A percentile compares a stretch with the other conserved stretches of the same genome.
These are phyloP conservation scores for Diophrys appendiculata DNA, from an alignment of 73 alveolate species.

Conservation along the genomic window DNA sequence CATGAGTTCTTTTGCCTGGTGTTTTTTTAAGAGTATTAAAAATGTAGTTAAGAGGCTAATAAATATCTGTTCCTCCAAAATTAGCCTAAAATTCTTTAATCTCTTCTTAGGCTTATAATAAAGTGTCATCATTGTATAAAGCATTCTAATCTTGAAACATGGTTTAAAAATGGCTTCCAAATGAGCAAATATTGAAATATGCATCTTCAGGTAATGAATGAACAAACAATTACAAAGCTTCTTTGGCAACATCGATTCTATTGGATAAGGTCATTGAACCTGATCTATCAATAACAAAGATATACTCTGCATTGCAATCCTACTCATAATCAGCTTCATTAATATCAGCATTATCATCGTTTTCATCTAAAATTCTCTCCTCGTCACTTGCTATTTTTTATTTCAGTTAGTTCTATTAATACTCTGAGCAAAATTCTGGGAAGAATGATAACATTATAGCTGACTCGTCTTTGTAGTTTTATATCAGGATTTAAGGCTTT, in stretches of 20 bases:
- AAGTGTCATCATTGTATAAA: constrained; percentile 60
- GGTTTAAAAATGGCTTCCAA: constrained; percentile 41
- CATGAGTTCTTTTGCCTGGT: constrained; percentile 38
- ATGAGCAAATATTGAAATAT: constrained; percentile 68
- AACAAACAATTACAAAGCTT: constrained; percentile 66
- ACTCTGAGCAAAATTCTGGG: constrained; percentile 17
- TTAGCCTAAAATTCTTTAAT: constrained; percentile 60
- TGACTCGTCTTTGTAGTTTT: constrained; percentile 9
- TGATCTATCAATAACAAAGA: constrained; percentile 77
- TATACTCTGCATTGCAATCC: constrained; percentile 47
- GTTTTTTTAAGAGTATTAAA: constrained; percentile 49
- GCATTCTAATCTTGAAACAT: constrained; percentile 10
- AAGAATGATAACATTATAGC: constrained; percentile 22
- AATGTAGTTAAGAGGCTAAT: constrained; percentile 66
- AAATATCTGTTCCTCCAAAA: constrained; percentile 80
- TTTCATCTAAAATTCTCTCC: not conserved
- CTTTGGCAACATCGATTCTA: constrained; percentile 54
- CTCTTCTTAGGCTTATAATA: constrained; percentile 56
- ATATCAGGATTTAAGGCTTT: constrained; percentile 18
- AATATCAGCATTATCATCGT: not conserved
- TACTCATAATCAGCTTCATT: not conserved
- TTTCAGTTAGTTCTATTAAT: constrained; percentile 6
- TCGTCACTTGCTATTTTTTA: constrained; percentile 3
- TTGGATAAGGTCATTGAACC: constrained; percentile 78
- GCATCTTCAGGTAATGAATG: constrained; percentile 71